Evolutionary conservation across 2,329 filamentous ascomycete genomes (phyloP).

Genomic region (Cercospora sesami): DNA sequence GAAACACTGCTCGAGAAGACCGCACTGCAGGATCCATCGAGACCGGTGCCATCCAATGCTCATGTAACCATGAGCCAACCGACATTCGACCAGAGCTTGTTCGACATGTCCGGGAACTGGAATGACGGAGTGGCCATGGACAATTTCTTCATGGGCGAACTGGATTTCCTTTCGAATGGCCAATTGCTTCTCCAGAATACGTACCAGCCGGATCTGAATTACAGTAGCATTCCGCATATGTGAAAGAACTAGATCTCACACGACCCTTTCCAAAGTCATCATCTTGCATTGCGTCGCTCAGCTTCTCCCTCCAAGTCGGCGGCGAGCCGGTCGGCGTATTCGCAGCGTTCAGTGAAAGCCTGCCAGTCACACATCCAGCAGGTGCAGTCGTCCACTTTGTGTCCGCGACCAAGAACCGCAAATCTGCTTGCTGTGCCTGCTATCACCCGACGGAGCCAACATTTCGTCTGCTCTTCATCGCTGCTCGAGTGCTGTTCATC

Average conservation of each 20-base stretch:
- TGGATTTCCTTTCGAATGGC: slow-evolving; percentile 35
- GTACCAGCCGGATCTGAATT: slow-evolving; percentile 32
- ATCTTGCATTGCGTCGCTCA: background rate
- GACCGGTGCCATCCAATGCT: slow-evolving; percentile 32
- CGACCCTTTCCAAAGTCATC: background rate
- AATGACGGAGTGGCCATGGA: slow-evolving; percentile 29
- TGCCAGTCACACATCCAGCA: slow-evolving; percentile 8
- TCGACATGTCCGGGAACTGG: slow-evolving; percentile 32
- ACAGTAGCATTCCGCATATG: slow-evolving; percentile 25
- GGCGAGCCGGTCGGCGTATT: background rate
- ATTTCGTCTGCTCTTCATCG: background rate
- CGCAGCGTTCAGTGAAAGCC: background rate
- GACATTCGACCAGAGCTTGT: slow-evolving; percentile 34
- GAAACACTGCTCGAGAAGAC: slow-evolving; percentile 33
- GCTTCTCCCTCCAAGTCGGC: background rate
- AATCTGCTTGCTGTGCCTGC: background rate
- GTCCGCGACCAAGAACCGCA: background rate
- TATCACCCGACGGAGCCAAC: slow-evolving; percentile 1
- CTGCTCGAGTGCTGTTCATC: background rate
- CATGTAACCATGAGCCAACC: slow-evolving; percentile 34
- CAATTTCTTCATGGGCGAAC: slow-evolving; percentile 38
- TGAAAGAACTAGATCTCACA: slow-evolving; percentile 3
- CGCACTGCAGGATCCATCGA: slow-evolving; percentile 19
- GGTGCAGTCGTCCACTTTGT: background rate
- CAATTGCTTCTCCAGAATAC: slow-evolving; percentile 26